A percentile compares a stretch with the other conserved stretches of the same genome.
Conservation (phyloP, 2,329 filamentous ascomycete genomes). For the Verticillium isaacii region DNA sequence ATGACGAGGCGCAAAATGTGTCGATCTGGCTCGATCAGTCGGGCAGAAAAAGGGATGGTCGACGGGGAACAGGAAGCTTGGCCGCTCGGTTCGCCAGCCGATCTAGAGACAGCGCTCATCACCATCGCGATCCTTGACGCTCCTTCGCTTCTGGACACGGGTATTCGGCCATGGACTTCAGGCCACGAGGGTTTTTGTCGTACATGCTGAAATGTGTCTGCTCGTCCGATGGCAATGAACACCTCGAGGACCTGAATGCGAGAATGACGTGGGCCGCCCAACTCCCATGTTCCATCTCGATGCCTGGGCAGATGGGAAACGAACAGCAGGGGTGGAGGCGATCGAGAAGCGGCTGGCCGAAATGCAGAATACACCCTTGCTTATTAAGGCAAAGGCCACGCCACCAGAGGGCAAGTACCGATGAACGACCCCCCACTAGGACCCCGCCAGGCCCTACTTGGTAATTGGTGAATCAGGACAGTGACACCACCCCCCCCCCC, state of each 20-base stretch:
- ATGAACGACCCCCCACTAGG: background rate
- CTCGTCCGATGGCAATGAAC: too few species aligned
- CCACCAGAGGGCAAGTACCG: background rate
- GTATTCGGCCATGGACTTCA: too few species aligned
- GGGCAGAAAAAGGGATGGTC: background rate
- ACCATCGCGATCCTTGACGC: background rate
- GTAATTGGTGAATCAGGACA: too few species aligned
- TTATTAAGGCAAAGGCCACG: background rate
- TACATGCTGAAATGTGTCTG: too few species aligned
- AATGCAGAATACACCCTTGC: too few species aligned
- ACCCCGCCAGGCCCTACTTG: background rate
- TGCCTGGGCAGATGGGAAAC: background rate
- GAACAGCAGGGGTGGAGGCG: background rate
- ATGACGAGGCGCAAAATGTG: background rate
- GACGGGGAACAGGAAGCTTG: background rate
- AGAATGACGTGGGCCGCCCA: background rate
- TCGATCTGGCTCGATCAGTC: background rate
- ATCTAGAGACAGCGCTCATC: background rate
- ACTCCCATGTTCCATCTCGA: background rate
- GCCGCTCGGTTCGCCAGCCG: background rate
- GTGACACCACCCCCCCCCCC: too few species aligned
- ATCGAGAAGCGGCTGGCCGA: background rate
- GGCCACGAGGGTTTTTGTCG: too few species aligned
- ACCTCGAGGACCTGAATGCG: too few species aligned
- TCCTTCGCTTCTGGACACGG: too few species aligned